A percentile compares a stretch with the other conserved stretches of the same genome.
phyloP scores from a whole-genome alignment of 1,284 basidiomycete species.

The Sporisorium iseilematis-ciliati region DNA sequence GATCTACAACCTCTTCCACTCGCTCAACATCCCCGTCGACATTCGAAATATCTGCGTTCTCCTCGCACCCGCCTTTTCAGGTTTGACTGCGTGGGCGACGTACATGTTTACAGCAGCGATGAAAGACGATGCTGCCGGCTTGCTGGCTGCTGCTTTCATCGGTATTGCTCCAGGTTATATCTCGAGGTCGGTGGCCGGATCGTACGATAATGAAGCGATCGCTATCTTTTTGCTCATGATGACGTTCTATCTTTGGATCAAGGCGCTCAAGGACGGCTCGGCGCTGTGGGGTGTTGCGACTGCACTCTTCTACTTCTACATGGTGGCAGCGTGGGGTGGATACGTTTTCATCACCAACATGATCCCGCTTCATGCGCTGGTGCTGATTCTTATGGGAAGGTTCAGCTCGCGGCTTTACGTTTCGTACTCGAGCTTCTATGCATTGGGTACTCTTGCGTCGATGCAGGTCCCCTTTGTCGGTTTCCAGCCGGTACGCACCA shows the following conservation, averaged over 20 bases:
- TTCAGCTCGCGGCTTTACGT: constrained; percentile 93
- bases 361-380: constrained; percentile 94
- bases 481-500: constrained; percentile 96
- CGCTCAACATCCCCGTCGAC: constrained; percentile 93
- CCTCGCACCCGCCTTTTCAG: constrained; percentile 95
- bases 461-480: constrained; percentile 99
- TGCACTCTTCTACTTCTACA: constrained; percentile 99
- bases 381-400: constrained; percentile 95
- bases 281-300: constrained; percentile 90
- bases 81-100: constrained; percentile 95
- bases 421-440: constrained; percentile 97
- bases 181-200: constrained; percentile 97
- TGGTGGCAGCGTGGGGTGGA: constrained; percentile 99
- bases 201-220: constrained; percentile 99
- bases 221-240: constrained; percentile 99
- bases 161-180: constrained; percentile 97
- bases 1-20: constrained; percentile 91
- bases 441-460: constrained; percentile 93
- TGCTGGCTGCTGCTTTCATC: constrained; percentile 98
- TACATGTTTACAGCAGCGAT: constrained; percentile 73
- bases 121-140: constrained; percentile 80
- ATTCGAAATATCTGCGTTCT: constrained; percentile 97
- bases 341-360: constrained; percentile 99
- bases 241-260: constrained; percentile 98
- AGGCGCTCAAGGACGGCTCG: constrained; percentile 92